These are phyloP conservation scores for Cladophialophora bantiana DNA, from an alignment of 2,329 filamentous ascomycete species.

Conservation along the genomic window DNA sequence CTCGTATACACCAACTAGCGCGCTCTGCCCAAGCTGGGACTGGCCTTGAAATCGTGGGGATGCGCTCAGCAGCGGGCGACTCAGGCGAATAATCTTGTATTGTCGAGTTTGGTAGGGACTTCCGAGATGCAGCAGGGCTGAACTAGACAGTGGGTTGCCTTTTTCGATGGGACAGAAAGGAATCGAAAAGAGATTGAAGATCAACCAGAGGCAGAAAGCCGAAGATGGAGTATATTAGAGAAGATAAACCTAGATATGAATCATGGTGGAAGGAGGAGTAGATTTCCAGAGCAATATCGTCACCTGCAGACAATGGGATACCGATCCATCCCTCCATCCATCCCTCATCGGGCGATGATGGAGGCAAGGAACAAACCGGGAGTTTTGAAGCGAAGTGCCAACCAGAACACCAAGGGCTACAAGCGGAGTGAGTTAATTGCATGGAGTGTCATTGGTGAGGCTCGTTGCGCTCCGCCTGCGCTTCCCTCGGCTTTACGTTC, in stretches of 20 bases:
- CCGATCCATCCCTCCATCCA: neutral
- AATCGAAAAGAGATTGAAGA: neutral
- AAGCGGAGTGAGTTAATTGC: slow-evolving; percentile 4
- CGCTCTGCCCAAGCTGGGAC: neutral
- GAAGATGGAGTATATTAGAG: neutral
- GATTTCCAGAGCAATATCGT: slow-evolving; percentile 14
- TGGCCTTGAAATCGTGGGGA: slow-evolving; percentile 9
- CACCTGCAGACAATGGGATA: slow-evolving; percentile 7
- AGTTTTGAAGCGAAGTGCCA: slow-evolving; percentile 19
- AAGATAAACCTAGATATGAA: slow-evolving; percentile 7
- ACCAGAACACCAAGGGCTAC: too few species aligned
- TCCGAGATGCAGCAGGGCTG: slow-evolving; percentile 19
- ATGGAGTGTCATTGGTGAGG: slow-evolving; percentile 1
- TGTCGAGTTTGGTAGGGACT: neutral
- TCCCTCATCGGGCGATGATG: slow-evolving; percentile 17
- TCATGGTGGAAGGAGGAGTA: neutral
- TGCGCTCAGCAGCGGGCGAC: slow-evolving; percentile 19
- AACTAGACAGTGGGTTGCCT: neutral
- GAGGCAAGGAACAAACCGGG: slow-evolving; percentile 25
- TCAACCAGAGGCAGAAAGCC: neutral
- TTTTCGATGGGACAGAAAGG: neutral
- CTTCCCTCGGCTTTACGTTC: slow-evolving; percentile 3
- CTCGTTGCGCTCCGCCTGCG: neutral
- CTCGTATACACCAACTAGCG: slow-evolving; percentile 1
- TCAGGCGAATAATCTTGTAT: slow-evolving; percentile 1